Evolutionary conservation across 805 yeast species (phyloP), one percentile per base, ranked within the genome.

Genomic region (Kuraishia floccosa): DNA sequence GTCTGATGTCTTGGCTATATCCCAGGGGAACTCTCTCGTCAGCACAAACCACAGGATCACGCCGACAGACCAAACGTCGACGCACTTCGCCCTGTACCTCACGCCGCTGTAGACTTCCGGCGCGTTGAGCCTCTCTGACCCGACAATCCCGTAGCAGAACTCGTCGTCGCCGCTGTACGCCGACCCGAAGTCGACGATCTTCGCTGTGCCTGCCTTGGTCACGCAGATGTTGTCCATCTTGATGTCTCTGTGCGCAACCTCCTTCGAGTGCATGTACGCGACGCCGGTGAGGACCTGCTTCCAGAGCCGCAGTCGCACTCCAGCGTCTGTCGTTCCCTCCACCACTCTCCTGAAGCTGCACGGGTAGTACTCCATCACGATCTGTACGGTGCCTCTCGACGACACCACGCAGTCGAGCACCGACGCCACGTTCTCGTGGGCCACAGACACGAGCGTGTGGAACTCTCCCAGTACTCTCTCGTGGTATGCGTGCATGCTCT

Each of bases 41-140:
- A 47, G 9, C 16, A 66, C 28, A 32, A 49, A 58, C 32, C 50
- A 52, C 12, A 64, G 40, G 1, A 68, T 46, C 3, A 68, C 52
- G 2, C 72, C 76, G 13, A 67, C 36, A 1, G 72, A 58, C 77
- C 77, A 70, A 8, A 66, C 41, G 38, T 70, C 76, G 8, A 57
- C 52, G 15, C 46, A 44, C 28, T 40, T 47, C 0, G 71, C 66
- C 32, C 60, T 54, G 39, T 70, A 70, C 7, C 38, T 39, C 6
- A 68, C 41, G 10, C 27, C 28, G 6, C 43, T 33, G 21, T 52
- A 51, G 12, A 61, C 55, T 44, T 70, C 77, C 0, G 77, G 76
- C 0, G 76, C 70, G 15, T 54, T 52, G 38, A 56, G 65, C 10
- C 43, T 39, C 11, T 50, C 56, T 1, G 73, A 60, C 0, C 77